Evolutionary conservation across 73 alveolate genomes (phyloP).

Genomic region (Breviolum minutum): DNA sequence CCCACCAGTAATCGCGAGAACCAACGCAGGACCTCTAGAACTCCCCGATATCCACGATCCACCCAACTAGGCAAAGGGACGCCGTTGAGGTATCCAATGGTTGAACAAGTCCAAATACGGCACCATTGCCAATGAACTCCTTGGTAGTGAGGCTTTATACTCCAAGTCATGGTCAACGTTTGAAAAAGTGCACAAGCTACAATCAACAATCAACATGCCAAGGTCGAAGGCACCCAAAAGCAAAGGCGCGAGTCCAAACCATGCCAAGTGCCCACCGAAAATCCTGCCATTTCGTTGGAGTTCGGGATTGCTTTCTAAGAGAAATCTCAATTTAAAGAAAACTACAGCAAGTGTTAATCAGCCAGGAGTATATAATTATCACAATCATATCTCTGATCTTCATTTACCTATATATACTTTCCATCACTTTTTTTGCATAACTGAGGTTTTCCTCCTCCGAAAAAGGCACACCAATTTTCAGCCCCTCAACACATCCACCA

Average conservation of each 20-base stretch:
- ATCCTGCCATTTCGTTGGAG: background rate
- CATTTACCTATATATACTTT: no score
- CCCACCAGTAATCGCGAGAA: no score
- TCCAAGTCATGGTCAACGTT: background rate
- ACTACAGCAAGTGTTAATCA: background rate
- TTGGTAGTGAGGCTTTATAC: background rate
- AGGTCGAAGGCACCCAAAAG: background rate
- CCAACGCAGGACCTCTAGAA: no score
- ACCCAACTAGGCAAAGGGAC: background rate
- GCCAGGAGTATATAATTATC: no score
- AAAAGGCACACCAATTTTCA: no score
- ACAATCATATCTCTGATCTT: no score
- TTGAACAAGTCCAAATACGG: slow-evolving; percentile 20
- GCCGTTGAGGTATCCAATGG: slow-evolving; percentile 2
- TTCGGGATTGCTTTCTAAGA: no score
- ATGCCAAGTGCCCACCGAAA: slow-evolving; percentile 32
- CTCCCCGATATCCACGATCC: no score
- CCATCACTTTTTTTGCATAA: no score
- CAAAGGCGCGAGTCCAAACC: slow-evolving; percentile 40
- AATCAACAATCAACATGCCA: background rate
- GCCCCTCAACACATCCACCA: no score
- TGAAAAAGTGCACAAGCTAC: background rate
- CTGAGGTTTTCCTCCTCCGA: no score
- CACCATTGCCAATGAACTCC: background rate
- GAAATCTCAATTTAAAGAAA: no score